Base-by-base conservation (phyloP, 805 yeast species). In the Wickerhamiella allomyrinae region DNA sequence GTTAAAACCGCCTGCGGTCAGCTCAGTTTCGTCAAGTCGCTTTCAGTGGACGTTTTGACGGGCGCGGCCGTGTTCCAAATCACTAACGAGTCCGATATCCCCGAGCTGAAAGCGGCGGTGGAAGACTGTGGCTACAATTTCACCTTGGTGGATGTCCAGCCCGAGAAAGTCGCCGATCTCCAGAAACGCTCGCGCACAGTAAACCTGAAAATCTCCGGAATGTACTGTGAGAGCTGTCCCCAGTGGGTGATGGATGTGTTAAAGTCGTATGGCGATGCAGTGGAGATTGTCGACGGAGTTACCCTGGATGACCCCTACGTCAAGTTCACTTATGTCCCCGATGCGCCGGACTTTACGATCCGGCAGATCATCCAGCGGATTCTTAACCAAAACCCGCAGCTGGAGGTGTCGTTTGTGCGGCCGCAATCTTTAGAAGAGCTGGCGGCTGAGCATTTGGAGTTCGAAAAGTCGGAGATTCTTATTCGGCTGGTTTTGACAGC, bases 191-290 rank as follows among this genome's bases (percentile, higher is more conserved):
- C 79, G 3, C 66, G 89, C 49, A 66, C 76, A 0, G 70, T 79
- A 36, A 71, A 71, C 45, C 60, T 81, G 42, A 66, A 62, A 34
- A 66, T 79, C 7, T 65, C 64, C 1, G 86, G 86, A 1, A 78
- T 80, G 83, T 76, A 60, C 55, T 81, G 89, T 59, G 71, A 67
- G 49, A 73, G 76, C 52, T 81, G 89, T 55, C 89, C 89, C 1
- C 69, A 66, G 25, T 55, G 67, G 1, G 67, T 80, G 23, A 69
- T 68, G 52, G 58, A 64, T 3, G 69, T 69, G 24, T 60, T 81
- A 34, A 52, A 60, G 1, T 62, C 64, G 6, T 74, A 67, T 48
- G 86, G 83, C 41, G 71, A 70, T 27, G 73, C 77, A 1, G 63
- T 78, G 7, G 66, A 74, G 9, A 64, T 76, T 11, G 69, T 72